Evolutionary conservation across 2,329 filamentous ascomycete species (phyloP).

Genomic region (Curvularia spicifera): DNA sequence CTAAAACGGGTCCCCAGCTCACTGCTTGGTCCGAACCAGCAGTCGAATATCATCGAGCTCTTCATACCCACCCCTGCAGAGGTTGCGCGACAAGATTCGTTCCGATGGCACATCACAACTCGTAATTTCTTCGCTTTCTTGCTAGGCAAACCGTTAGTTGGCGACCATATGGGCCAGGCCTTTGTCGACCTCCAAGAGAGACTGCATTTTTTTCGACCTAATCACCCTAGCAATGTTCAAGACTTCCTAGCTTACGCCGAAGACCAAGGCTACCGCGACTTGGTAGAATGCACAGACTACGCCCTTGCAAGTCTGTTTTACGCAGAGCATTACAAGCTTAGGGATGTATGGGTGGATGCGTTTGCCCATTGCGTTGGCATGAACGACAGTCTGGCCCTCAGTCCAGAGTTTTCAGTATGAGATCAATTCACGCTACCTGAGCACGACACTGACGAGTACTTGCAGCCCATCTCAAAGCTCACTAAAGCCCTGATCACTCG

Average conservation of each 20-base stretch:
- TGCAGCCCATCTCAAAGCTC: slow-evolving; percentile 51
- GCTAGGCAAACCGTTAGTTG: slow-evolving; percentile 69
- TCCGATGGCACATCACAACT: slow-evolving; percentile 70
- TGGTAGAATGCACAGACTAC: slow-evolving; percentile 70
- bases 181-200: slow-evolving; percentile 69
- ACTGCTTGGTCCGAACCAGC: slow-evolving; percentile 52
- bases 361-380: slow-evolving; percentile 82
- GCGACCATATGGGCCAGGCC: slow-evolving; percentile 67
- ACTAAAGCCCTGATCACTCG: slow-evolving; percentile 71
- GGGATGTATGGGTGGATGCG: slow-evolving; percentile 72
- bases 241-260: slow-evolving; percentile 72
- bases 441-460: background rate
- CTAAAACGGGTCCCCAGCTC: slow-evolving; percentile 28
- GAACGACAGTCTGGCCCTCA: slow-evolving; percentile 65
- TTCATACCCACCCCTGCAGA: slow-evolving; percentile 71
- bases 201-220: slow-evolving; percentile 66
- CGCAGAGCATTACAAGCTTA: slow-evolving; percentile 69
- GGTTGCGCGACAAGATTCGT: slow-evolving; percentile 61
- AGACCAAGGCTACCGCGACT: slow-evolving; percentile 71
- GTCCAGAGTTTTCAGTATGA: slow-evolving; percentile 67
- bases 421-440: slow-evolving; percentile 6
- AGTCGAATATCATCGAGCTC: slow-evolving; percentile 58
- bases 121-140: slow-evolving; percentile 80
- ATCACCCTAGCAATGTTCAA: slow-evolving; percentile 61
- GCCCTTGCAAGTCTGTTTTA: slow-evolving; percentile 71